phyloP scores from a whole-genome alignment of 805 yeast species.

The Candida ascalaphidarum region DNA sequence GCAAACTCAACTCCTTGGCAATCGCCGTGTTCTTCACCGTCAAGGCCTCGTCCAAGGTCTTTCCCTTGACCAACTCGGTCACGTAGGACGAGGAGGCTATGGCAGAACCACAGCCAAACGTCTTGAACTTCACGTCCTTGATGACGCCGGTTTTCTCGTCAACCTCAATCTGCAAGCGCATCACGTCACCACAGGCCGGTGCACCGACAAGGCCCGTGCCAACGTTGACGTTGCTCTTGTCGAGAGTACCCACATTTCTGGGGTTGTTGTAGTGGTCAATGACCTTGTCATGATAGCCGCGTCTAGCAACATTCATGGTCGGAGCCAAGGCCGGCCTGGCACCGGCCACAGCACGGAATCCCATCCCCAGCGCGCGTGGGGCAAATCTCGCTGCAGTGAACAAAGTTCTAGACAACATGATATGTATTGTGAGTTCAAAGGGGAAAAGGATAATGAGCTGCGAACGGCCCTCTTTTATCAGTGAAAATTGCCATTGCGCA shows the following conservation, averaged over 20 bases:
- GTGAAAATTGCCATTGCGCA: too few relatives aligned
- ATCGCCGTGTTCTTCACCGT: constrained; percentile 88
- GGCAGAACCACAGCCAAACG: constrained; percentile 99
- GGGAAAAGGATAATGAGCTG: too few relatives aligned
- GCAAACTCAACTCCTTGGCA: constrained; percentile 89
- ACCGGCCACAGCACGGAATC: too few relatives aligned
- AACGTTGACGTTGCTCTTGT: constrained; percentile 65
- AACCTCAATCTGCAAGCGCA: constrained; percentile 93
- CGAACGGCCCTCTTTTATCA: too few relatives aligned
- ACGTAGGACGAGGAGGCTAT: constrained; percentile 94
- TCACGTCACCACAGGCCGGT: constrained; percentile 99
- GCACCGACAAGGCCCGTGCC: constrained; percentile 99
- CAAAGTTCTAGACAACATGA: too few relatives aligned
- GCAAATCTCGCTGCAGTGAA: too few relatives aligned
- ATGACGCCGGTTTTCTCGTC: constrained; percentile 85
- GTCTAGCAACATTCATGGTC: constrained; percentile 6
- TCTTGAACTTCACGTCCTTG: constrained; percentile 93
- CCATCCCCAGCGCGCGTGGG: too few relatives aligned
- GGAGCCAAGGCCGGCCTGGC: too few relatives aligned
- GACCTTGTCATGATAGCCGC: constrained; percentile 81
- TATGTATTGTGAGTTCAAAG: too few relatives aligned
- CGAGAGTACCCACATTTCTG: constrained; percentile 90
- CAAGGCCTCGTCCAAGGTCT: constrained; percentile 88
- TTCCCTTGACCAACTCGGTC: constrained; percentile 92
- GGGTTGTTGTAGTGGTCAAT: constrained; percentile 96